phyloP scores from a whole-genome alignment of 1,139 yeast species.

The Blastobotrys petasosporus region DNA sequence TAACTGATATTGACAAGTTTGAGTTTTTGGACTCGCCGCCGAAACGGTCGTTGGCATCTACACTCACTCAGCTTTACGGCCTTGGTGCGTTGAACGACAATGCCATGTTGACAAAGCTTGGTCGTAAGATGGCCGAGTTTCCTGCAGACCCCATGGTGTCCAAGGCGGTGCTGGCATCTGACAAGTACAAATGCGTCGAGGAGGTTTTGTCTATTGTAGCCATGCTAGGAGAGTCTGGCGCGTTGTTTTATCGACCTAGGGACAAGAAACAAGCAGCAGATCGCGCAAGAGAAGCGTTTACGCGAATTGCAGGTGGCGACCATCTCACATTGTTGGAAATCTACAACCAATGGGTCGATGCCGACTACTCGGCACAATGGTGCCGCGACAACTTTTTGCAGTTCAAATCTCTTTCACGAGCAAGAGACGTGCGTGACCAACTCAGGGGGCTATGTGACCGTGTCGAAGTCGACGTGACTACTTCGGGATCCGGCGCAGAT shows the following conservation, averaged over 20 bases:
- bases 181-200: conserved; percentile 50
- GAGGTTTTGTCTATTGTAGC: conserved; percentile 69
- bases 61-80: conserved; percentile 74
- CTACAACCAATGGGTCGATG: conserved; percentile 70
- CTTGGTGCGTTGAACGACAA: conserved; percentile 81
- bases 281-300: conserved; percentile 50
- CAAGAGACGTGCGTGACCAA: conserved; percentile 69
- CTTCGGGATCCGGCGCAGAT: conserved; percentile 23
- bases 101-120: conserved; percentile 72
- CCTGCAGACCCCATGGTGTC: conserved; percentile 91
- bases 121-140: conserved; percentile 84
- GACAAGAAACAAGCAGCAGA: conserved; percentile 65
- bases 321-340: conserved; percentile 71
- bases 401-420: conserved; percentile 62
- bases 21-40: conserved; percentile 88
- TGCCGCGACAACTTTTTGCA: conserved; percentile 82
- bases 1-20: conserved; percentile 72
- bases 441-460: conserved; percentile 55
- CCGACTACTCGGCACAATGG: conserved; percentile 73
- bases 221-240: conserved; percentile 76
- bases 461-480: conserved; percentile 43
- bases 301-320: conserved; percentile 56
- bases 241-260: conserved; percentile 67
- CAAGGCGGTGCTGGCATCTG: conserved; percentile 62
- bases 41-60: conserved; percentile 60